Percentiles rank a stretch among this genome's conserved stretches.
Evolutionary conservation across 2,329 filamentous ascomycete genomes (phyloP).

Genomic region (Aspergillus quadrilineatus): DNA sequence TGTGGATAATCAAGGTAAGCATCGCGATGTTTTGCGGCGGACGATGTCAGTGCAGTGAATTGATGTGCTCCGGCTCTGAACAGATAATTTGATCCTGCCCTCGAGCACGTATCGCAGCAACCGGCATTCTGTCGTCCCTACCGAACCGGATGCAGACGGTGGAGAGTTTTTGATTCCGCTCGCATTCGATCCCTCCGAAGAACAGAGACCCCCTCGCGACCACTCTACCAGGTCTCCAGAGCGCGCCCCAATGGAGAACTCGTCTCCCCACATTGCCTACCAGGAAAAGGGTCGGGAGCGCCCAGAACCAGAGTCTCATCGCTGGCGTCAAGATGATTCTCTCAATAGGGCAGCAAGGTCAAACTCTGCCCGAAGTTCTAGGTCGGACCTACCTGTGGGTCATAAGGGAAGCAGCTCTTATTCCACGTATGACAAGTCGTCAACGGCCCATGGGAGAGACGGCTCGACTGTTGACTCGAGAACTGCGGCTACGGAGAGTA

Average conservation of each 20-base stretch:
- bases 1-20: slow-evolving; percentile 33
- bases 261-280: slow-evolving; percentile 87
- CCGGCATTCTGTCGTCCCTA: slow-evolving; percentile 68
- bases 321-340: slow-evolving; percentile 30
- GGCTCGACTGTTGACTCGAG: slow-evolving; percentile 24
- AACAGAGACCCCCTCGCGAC: slow-evolving; percentile 54
- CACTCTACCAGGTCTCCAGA: slow-evolving; percentile 36
- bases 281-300: slow-evolving; percentile 75
- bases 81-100: slow-evolving; percentile 67
- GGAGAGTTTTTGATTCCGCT: slow-evolving; percentile 74
- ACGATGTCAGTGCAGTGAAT: background rate
- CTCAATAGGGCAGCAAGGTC: slow-evolving; percentile 42
- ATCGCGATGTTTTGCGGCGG: background rate
- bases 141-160: slow-evolving; percentile 55
- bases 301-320: slow-evolving; percentile 47
- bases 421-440: slow-evolving; percentile 33
- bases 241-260: slow-evolving; percentile 40
- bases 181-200: slow-evolving; percentile 68
- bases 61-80: slow-evolving; percentile 28
- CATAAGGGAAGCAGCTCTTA: slow-evolving; percentile 43
- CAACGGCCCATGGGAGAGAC: slow-evolving; percentile 35
- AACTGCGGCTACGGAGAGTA: slow-evolving; percentile 25
- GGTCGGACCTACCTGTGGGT: slow-evolving; percentile 40
- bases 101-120: slow-evolving; percentile 76
- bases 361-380: slow-evolving; percentile 49